A percentile compares a stretch with the other conserved stretches of the same genome.
Evolutionary conservation across 2,329 filamentous ascomycete genomes (phyloP).

Genomic region (Botrytis aclada): DNA sequence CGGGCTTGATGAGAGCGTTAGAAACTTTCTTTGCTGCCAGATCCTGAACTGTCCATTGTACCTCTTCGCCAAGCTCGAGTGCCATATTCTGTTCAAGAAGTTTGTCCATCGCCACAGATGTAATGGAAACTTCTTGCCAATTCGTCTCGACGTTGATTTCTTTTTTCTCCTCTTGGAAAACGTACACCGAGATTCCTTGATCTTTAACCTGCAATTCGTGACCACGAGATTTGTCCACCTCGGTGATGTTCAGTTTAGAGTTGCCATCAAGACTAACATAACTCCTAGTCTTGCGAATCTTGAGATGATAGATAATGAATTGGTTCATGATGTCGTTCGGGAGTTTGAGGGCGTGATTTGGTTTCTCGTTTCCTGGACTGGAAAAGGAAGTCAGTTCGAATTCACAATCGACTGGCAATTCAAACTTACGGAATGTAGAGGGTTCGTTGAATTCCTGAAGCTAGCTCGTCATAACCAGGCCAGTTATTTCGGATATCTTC

Average conservation of each 20-base stretch:
- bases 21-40: conserved; percentile 16
- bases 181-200: conserved; percentile 13
- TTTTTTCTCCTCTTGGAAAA: conserved; percentile 12
- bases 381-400: neutral
- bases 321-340: neutral
- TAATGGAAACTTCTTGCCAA: conserved; percentile 31
- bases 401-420: neutral
- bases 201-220: conserved; percentile 3
- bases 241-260: conserved; percentile 23
- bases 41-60: conserved; percentile 22
- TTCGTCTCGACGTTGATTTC: neutral
- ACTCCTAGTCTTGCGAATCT: conserved; percentile 18
- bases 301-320: conserved; percentile 7
- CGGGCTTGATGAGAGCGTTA: conserved; percentile 21
- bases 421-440: conserved; percentile 34
- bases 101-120: conserved; percentile 20
- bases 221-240: conserved; percentile 19
- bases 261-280: conserved; percentile 19
- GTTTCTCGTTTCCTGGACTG: conserved; percentile 16
- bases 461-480: conserved; percentile 25
- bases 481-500: conserved; percentile 19
- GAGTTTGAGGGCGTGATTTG: conserved; percentile 17
- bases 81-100: conserved; percentile 24
- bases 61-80: conserved; percentile 29
- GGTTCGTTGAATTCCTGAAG: conserved; percentile 22